phyloP scores from a whole-genome alignment of 2,329 filamentous ascomycete species.

The Xylaria sp. region DNA sequence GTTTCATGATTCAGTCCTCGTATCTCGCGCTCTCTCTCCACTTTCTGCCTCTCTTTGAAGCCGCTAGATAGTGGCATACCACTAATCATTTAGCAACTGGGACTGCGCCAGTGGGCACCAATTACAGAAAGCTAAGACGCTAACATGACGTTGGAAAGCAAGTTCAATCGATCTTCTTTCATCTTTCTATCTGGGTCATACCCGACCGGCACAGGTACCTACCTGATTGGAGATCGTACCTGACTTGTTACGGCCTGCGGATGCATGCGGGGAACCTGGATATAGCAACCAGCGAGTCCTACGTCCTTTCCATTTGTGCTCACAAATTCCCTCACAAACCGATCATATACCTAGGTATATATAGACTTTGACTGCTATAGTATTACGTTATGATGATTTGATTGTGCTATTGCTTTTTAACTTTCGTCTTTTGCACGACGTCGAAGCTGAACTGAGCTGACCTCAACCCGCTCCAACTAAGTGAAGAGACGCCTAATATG shows the following conservation, averaged over 20 bases:
- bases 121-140: too few relatives aligned
- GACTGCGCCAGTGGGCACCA: too few relatives aligned
- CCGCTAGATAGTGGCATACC: too few relatives aligned
- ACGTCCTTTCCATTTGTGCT: neutral
- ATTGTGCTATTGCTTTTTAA: too few relatives aligned
- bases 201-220: neutral
- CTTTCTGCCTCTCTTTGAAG: too few relatives aligned
- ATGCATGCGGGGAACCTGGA: neutral
- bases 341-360: neutral
- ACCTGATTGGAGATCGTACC: neutral
- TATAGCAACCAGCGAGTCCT: neutral
- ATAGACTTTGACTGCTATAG: neutral
- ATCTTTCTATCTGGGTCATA: neutral
- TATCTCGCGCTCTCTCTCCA: too few relatives aligned
- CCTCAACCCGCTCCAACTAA: neutral
- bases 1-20: too few relatives aligned
- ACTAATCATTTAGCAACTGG: too few relatives aligned
- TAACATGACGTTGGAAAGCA: too few relatives aligned
- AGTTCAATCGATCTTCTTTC: too few relatives aligned
- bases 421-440: neutral
- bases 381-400: too few relatives aligned
- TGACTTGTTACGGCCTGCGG: neutral
- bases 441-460: too few relatives aligned
- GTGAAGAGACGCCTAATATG: slow-evolving; percentile 1
- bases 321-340: neutral